A percentile compares a stretch with the other conserved stretches of the same genome.
phyloP scores from a whole-genome alignment of 805 yeast genomes.

The Wickerhamiella bombiphila region DNA sequence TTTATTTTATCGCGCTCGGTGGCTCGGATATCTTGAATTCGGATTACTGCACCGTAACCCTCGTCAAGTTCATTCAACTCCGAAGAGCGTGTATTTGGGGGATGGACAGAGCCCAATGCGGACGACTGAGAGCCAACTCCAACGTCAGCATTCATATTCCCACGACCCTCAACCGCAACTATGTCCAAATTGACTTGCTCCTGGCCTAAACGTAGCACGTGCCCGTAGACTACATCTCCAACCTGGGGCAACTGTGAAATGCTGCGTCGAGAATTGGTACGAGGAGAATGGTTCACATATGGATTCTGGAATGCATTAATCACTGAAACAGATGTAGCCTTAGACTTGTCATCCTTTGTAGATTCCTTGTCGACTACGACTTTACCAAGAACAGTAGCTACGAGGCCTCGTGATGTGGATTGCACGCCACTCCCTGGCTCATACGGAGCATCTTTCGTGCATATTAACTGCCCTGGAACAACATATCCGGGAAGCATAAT shows the following conservation, averaged over 20 bases:
- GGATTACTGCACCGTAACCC: conserved; percentile 69
- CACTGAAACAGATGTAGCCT: conserved; percentile 15
- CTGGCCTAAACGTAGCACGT: conserved; percentile 49
- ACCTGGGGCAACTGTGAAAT: conserved; percentile 48
- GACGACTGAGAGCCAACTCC: conserved; percentile 49
- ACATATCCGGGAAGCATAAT: conserved; percentile 35
- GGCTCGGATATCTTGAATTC: conserved; percentile 78
- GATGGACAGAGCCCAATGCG: conserved; percentile 19
- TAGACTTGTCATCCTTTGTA: conserved; percentile 12
- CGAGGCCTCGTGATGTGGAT: conserved; percentile 31
- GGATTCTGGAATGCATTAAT: conserved; percentile 18
- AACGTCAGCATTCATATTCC: conserved; percentile 40
- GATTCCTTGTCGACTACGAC: conserved; percentile 24
- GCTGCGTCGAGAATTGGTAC: conserved; percentile 11
- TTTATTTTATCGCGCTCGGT: conserved; percentile 83
- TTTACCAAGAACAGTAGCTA: conserved; percentile 51
- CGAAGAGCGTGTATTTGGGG: conserved; percentile 9
- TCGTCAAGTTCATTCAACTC: conserved; percentile 43
- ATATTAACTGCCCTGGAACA: conserved; percentile 71
- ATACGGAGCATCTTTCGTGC: conserved; percentile 36
- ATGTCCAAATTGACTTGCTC: conserved; percentile 73
- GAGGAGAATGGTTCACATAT: conserved; percentile 10
- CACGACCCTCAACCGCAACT: conserved; percentile 47
- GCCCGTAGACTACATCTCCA: conserved; percentile 66
- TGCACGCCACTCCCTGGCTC: conserved; percentile 54